Evolutionary conservation across 805 yeast species (phyloP), one percentile per base, ranked within the genome.

Genomic region (Wickerhamiella domercqiae): DNA sequence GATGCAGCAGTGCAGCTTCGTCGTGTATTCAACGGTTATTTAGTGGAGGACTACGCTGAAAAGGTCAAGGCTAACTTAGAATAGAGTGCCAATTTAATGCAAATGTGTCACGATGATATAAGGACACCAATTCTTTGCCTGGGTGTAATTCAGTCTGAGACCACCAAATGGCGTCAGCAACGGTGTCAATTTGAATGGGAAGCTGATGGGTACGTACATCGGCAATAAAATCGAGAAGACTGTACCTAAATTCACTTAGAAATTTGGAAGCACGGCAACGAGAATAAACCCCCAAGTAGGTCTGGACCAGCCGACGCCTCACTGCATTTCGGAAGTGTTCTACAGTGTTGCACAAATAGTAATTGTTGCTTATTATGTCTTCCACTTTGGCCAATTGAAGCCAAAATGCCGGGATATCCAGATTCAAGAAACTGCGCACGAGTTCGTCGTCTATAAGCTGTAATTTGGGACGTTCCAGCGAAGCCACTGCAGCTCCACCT

Each of bases 41-140:
- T 50, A 1, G 39, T 50, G 3, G 54, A 50, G 38, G 50, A 47
- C 41, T 49, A 49, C 29, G 47, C 42, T 21, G 19, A 15, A 9
- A 11, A 18, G 9, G 5, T 13, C 5, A 32, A 32, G 6, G 7
- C 9, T 19, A 32, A 16, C 32, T 34, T 29, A 15, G 16, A 29
- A 28, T 34, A 31, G 19, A 9, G 13, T 7, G 17, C 44, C 46
- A 42, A n/a, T 35, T 15, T 16, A 34, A 31, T 6, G 34, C 14
- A 21, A 39, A 21, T 3, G 39, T 18, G 20, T 42, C 46, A 7
- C 44, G 36, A 3, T 20, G 24, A 21, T 15, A 45, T 21, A 25
- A 37, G 16, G n/a, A 29, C 1, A 38, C 35, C 16, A 39, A 32
- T 9, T 7, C 25, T 7, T 29, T 31, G n/a, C 20, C 31, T 4